Percentiles rank a stretch among this genome's conserved stretches.
These are phyloP conservation scores for Plenodomus biglobosus DNA, from an alignment of 2,329 filamentous ascomycete species.

Conservation along the genomic window DNA sequence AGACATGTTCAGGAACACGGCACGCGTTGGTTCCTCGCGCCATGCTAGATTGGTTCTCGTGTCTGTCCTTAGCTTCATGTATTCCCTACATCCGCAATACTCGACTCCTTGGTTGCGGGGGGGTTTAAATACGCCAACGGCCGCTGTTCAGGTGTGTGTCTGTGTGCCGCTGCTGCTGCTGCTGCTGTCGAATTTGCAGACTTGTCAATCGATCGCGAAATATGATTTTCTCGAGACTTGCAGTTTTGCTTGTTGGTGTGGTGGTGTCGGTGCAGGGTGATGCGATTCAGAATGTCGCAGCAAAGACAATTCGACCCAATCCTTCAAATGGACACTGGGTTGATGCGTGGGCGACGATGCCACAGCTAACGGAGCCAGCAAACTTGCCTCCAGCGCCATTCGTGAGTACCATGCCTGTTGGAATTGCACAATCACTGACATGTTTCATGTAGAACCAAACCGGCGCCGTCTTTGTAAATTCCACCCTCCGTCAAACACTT, in stretches of 20 bases:
- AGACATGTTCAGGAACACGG: slow-evolving; percentile 22
- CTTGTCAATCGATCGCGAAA: slow-evolving; percentile 3
- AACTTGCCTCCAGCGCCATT: slow-evolving; percentile 65
- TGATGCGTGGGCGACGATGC: slow-evolving; percentile 67
- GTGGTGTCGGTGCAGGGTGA: slow-evolving; percentile 15
- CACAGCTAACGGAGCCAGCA: slow-evolving; percentile 62
- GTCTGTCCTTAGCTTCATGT: slow-evolving; percentile 19
- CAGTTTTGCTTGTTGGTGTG: slow-evolving; percentile 13
- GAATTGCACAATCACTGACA: background rate
- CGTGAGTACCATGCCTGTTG: slow-evolving; percentile 15
- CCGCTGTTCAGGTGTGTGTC: background rate
- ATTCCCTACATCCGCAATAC: slow-evolving; percentile 22
- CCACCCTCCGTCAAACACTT: slow-evolving; percentile 67
- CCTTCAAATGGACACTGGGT: slow-evolving; percentile 56
- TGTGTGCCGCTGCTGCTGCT: no score
- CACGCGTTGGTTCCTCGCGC: slow-evolving; percentile 11
- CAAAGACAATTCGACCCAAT: slow-evolving; percentile 24
- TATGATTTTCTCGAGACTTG: slow-evolving; percentile 20
- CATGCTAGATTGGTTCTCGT: slow-evolving; percentile 14
- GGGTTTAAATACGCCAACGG: background rate
- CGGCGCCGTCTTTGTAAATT: slow-evolving; percentile 59
- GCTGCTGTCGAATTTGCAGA: no score
- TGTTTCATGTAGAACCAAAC: slow-evolving; percentile 52
- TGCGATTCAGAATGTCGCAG: slow-evolving; percentile 6
- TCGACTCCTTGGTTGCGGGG: background rate